A percentile compares a stretch with the other conserved stretches of the same genome.
Evolutionary conservation across 2,329 filamentous ascomycete species (phyloP).

Genomic region (Pseudogymnoascus sp.): DNA sequence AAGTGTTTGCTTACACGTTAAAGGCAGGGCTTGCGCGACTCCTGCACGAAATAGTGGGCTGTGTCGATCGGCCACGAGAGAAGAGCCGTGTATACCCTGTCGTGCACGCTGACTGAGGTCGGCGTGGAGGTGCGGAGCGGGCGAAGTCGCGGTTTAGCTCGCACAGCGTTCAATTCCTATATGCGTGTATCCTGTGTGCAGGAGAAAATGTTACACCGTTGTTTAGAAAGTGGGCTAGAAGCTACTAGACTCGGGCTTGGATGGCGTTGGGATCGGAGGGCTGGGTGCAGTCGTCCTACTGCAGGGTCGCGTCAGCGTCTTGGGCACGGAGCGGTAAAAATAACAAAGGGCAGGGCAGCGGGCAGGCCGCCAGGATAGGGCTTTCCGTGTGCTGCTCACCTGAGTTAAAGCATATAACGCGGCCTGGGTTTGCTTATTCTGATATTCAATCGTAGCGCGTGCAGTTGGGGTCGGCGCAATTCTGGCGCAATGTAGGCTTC

Average conservation of each 20-base stretch:
- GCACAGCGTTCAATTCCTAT: slow-evolving; percentile 8
- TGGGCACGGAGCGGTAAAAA: slow-evolving; percentile 8
- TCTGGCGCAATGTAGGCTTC: slow-evolving; percentile 1
- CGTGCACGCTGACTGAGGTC: neutral
- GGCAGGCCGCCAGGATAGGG: neutral
- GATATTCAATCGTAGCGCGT: slow-evolving; percentile 4
- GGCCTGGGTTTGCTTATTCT: slow-evolving; percentile 7
- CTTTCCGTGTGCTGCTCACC: neutral
- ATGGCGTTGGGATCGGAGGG: slow-evolving; percentile 7
- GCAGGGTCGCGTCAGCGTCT: slow-evolving; percentile 20
- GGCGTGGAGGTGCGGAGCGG: slow-evolving; percentile 2
- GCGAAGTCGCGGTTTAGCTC: slow-evolving; percentile 5
- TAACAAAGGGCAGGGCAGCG: neutral
- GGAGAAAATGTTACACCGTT: slow-evolving; percentile 10
- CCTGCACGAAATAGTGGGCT: slow-evolving; percentile 9
- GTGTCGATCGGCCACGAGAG: slow-evolving; percentile 19
- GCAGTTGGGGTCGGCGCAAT: neutral
- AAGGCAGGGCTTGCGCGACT: slow-evolving; percentile 17
- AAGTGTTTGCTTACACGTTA: slow-evolving; percentile 19
- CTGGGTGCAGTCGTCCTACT: slow-evolving; percentile 16
- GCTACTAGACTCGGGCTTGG: slow-evolving; percentile 10
- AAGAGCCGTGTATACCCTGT: slow-evolving; percentile 8
- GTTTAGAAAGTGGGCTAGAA: slow-evolving; percentile 7
- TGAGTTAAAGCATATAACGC: neutral
- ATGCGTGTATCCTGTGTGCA: slow-evolving; percentile 10